These are phyloP conservation scores for Lepidium africanum DNA, from an alignment of 345 rosid genomes.

Conservation along the genomic window DNA sequence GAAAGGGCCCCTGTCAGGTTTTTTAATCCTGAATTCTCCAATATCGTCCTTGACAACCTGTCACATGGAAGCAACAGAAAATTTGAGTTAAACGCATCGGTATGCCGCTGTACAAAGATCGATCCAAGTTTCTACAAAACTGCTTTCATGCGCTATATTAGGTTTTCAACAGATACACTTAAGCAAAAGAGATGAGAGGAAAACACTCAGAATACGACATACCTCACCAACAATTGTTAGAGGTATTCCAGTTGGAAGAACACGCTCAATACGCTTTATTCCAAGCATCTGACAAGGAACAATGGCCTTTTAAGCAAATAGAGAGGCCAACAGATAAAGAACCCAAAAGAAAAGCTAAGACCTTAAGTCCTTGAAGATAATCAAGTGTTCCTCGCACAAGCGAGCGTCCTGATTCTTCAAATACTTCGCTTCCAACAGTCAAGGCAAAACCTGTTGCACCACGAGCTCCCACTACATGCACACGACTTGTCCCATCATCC, in stretches of 20 bases:
- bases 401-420: slow-evolving; percentile 96
- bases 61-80: slow-evolving; percentile 17
- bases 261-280: slow-evolving; percentile 82
- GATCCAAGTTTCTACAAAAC: not conserved
- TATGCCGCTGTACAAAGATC: not conserved
- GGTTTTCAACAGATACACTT: not conserved
- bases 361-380: slow-evolving; percentile 96
- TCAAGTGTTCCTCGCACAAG: slow-evolving; percentile 90
- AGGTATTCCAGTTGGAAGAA: slow-evolving; percentile 87
- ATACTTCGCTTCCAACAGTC: slow-evolving; percentile 83
- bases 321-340: not conserved
- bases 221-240: slow-evolving; percentile 98
- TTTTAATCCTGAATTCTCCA: slow-evolving; percentile 73
- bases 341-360: not conserved
- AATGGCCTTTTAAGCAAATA: slow-evolving; percentile 11
- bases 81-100: not conserved
- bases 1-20: slow-evolving; percentile 69
- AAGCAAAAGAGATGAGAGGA: not conserved
- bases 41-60: slow-evolving; percentile 93
- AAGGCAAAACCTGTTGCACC: slow-evolving; percentile 79
- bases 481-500: slow-evolving; percentile 87
- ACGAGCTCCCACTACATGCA: slow-evolving; percentile 72
- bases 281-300: slow-evolving; percentile 83
- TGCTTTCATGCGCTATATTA: not conserved
- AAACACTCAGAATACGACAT: slow-evolving; percentile 15